Evolutionary conservation across 139 green algal species (phyloP).

Genomic region (Gonium pectorale): DNA sequence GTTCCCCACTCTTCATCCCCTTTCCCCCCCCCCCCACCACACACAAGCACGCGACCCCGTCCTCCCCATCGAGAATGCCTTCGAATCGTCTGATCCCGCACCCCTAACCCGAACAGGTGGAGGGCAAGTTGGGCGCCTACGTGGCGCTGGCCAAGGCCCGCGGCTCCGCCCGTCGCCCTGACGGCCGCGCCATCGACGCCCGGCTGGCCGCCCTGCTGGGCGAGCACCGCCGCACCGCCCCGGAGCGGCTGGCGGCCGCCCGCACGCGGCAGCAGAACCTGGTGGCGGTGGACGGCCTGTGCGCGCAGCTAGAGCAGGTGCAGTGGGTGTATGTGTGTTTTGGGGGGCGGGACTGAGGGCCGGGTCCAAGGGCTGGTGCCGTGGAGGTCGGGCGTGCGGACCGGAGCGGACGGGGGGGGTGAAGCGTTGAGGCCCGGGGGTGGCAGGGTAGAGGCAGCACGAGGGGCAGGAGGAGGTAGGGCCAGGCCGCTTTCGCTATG

Average conservation of each 20-base stretch:
- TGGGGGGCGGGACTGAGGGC: neutral
- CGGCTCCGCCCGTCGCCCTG: constrained; percentile 8
- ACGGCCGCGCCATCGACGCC: constrained; percentile 14
- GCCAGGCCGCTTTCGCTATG: too few species aligned
- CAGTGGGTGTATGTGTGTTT: neutral
- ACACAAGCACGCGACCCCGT: too few species aligned
- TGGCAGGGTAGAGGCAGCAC: too few species aligned
- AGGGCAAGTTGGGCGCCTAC: constrained; percentile 48
- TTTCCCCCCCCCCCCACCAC: too few species aligned
- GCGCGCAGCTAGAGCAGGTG: constrained; percentile 34
- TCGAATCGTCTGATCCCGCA: neutral
- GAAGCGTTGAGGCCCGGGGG: too few species aligned
- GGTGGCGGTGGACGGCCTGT: constrained; percentile 41
- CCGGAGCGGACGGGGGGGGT: too few species aligned
- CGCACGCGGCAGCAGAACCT: constrained; percentile 33
- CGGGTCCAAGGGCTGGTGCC: too few species aligned
- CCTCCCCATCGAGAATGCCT: too few species aligned
- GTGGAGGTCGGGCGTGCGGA: too few species aligned
- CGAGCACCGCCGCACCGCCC: neutral
- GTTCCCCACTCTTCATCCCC: too few species aligned
- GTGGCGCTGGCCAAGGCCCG: constrained; percentile 46
- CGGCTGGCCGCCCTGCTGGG: constrained; percentile 44
- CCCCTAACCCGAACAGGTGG: constrained; percentile 1
- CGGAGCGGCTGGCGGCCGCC: constrained; percentile 1
- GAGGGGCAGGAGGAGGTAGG: too few species aligned